Conservation (phyloP, 2,329 filamentous ascomycete species). For the Chaetomium olivaceum region DNA sequence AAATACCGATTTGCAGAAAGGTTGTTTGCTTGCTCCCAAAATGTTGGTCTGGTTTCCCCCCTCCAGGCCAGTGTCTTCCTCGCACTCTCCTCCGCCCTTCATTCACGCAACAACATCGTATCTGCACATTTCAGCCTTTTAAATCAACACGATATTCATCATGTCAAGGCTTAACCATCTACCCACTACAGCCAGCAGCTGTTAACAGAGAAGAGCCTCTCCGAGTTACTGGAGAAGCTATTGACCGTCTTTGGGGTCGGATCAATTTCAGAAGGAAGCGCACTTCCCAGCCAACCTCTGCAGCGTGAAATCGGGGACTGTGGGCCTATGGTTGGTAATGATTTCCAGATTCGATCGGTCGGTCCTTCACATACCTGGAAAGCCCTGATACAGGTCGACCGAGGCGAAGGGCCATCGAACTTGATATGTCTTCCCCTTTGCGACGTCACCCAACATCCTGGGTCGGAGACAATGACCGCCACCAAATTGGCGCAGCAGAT, state of each 20-base stretch:
- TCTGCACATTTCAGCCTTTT: too few species aligned
- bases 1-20: too few species aligned
- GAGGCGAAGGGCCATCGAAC: background rate
- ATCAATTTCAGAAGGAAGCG: background rate
- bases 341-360: slow-evolving; percentile 6
- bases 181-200: slow-evolving; percentile 1
- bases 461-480: background rate
- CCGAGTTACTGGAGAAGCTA: slow-evolving; percentile 9
- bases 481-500: background rate
- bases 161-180: slow-evolving; percentile 2
- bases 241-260: slow-evolving; percentile 1
- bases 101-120: too few species aligned
- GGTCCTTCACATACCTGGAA: background rate
- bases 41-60: too few species aligned
- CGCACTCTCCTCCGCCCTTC: too few species aligned
- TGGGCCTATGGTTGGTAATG: slow-evolving; percentile 8
- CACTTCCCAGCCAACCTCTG: slow-evolving; percentile 7
- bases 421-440: slow-evolving; percentile 5
- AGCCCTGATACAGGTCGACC: slow-evolving; percentile 3
- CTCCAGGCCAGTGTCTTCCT: too few species aligned
- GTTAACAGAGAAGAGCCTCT: slow-evolving; percentile 1
- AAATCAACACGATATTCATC: background rate
- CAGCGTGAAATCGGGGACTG: background rate
- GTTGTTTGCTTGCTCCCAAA: too few species aligned
- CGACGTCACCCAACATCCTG: background rate